Evolutionary conservation across 2,329 filamentous ascomycete species (phyloP).

Genomic region (Pseudohalonectria lignicola): DNA sequence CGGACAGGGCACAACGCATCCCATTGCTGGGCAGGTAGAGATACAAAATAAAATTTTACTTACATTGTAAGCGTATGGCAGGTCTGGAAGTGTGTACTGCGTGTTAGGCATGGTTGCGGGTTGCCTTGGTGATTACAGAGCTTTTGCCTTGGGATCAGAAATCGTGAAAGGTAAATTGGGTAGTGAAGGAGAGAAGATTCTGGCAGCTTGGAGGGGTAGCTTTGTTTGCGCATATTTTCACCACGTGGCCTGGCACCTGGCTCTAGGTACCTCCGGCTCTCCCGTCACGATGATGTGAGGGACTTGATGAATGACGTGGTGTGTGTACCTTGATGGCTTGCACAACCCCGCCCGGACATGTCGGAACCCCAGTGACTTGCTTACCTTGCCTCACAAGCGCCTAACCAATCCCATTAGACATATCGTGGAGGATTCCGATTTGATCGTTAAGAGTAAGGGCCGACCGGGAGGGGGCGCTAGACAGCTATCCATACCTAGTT

Average conservation of each 20-base stretch:
- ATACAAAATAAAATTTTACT: too few relatives aligned
- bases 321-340: background rate
- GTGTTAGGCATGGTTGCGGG: background rate
- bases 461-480: too few relatives aligned
- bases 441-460: too few relatives aligned
- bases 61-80: conserved; percentile 22
- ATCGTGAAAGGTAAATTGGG: background rate
- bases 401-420: too few relatives aligned
- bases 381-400: too few relatives aligned
- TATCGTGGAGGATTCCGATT: too few relatives aligned
- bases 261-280: too few relatives aligned
- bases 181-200: background rate
- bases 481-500: too few relatives aligned
- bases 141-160: background rate
- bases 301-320: background rate
- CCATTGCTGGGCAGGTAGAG: too few relatives aligned
- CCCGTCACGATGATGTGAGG: background rate
- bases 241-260: background rate
- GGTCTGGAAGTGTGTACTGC: conserved; percentile 15
- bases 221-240: background rate
- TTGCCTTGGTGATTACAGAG: background rate
- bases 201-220: background rate
- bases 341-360: too few relatives aligned
- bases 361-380: too few relatives aligned
- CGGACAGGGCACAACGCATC: background rate